phyloP scores from a whole-genome alignment of 1,284 basidiomycete species.

The Cryptococcus sp. region DNA sequence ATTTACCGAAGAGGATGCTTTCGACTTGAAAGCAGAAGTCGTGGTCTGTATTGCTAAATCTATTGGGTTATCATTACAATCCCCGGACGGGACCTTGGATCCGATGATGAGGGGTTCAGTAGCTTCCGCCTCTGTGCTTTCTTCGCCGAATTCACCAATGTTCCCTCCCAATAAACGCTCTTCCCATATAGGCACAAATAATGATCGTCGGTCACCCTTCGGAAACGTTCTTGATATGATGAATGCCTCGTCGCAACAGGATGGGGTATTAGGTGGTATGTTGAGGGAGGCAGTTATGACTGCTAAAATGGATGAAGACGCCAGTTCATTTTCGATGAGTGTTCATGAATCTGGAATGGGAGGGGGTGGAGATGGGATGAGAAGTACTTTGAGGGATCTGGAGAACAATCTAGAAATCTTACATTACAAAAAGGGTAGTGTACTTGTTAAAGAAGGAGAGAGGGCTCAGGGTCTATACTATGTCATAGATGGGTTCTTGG shows the following conservation, averaged over 20 bases:
- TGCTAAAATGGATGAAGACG: conserved; percentile 77
- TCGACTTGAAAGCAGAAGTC: conserved; percentile 88
- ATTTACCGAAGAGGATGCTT: conserved; percentile 42
- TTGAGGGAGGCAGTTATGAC: conserved; percentile 52
- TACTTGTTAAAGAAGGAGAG: conserved; percentile 85
- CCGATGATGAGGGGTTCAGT: conserved; percentile 20
- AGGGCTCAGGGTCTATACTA: conserved; percentile 77
- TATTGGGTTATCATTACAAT: too few relatives aligned
- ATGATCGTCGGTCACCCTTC: conserved; percentile 61
- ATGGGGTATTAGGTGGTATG: conserved; percentile 59
- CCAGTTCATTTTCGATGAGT: conserved; percentile 53
- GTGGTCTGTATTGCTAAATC: conserved; percentile 97
- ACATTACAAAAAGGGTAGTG: conserved; percentile 82
- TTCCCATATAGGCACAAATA: conserved; percentile 45
- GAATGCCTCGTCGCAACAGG: conserved; percentile 40
- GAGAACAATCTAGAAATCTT: conserved; percentile 96
- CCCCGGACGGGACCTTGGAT: conserved; percentile 66
- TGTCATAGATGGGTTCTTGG: conserved; percentile 95
- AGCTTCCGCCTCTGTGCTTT: conserved; percentile 33
- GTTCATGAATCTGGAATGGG: conserved; percentile 50
- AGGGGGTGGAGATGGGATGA: conserved; percentile 21
- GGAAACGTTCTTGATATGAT: conserved; percentile 73
- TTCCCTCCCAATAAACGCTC: conserved; percentile 38
- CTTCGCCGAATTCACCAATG: conserved; percentile 43
- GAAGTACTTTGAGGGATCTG: conserved; percentile 56